Conservation (phyloP, 139 green algal species). For the Chlorella sp. region DNA sequence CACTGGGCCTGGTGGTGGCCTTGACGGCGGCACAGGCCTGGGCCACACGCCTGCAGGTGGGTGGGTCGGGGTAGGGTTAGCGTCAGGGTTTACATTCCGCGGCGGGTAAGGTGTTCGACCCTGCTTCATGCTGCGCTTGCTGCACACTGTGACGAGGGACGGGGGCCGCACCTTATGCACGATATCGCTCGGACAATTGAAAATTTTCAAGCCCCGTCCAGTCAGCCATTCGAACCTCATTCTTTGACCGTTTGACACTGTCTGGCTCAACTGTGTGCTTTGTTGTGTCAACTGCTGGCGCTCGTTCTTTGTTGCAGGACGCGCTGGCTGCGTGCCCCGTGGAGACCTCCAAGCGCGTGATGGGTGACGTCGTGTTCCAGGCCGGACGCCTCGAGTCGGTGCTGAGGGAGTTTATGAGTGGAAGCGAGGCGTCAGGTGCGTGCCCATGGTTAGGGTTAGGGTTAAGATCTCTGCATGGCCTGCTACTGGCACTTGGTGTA, state of each 20-base stretch:
- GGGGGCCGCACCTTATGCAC: background rate
- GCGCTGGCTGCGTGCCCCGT: background rate
- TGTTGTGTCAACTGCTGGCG: no score
- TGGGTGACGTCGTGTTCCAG: constrained; percentile 3
- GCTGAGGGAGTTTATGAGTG: constrained; percentile 11
- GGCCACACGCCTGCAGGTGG: background rate
- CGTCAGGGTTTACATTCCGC: no score
- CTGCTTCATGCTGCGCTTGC: no score
- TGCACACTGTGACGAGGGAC: background rate
- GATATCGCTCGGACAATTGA: background rate
- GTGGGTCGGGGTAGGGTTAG: background rate
- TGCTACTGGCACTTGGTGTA: no score
- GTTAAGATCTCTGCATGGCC: no score
- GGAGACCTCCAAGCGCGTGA: background rate
- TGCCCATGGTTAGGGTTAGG: no score
- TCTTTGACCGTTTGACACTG: no score
- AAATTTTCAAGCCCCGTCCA: background rate
- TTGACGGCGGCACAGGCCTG: constrained; percentile 33
- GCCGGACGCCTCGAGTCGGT: constrained; percentile 19
- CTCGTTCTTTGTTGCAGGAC: constrained; percentile 2
- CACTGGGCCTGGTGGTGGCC: constrained; percentile 13
- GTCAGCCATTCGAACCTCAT: background rate
- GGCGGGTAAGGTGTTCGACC: no score
- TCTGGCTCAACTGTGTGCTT: no score
- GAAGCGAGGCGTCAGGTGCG: constrained; percentile 17